Percentiles rank a stretch among this genome's conserved stretches.
phyloP scores from a whole-genome alignment of 352 stramenopile genomes.

The Pythium phragmitis region DNA sequence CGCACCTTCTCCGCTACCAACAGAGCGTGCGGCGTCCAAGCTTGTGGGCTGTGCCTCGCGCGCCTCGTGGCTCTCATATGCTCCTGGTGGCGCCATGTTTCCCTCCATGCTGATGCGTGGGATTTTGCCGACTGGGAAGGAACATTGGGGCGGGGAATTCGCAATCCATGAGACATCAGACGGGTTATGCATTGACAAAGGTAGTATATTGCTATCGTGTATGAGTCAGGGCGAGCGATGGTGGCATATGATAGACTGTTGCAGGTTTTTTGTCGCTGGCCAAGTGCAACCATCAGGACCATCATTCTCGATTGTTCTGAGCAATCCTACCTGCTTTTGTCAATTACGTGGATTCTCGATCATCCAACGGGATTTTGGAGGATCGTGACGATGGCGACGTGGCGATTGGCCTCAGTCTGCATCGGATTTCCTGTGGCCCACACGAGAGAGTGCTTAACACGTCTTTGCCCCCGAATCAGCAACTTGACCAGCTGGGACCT shows the following conservation, averaged over 20 bases:
- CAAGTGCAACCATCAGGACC: constrained; percentile 13
- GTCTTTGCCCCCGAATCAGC: constrained; percentile 19
- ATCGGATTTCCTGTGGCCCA: neutral
- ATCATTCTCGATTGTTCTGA: constrained; percentile 28
- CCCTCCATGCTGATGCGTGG: constrained; percentile 11
- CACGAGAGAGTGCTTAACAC: neutral
- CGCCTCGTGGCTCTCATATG: constrained; percentile 17
- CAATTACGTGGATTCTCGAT: neutral
- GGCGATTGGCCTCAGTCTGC: constrained; percentile 1
- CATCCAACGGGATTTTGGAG: neutral
- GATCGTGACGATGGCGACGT: constrained; percentile 15
- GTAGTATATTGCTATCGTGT: neutral
- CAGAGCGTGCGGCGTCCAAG: neutral
- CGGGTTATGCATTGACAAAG: neutral
- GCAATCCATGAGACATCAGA: neutral
- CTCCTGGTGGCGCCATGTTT: constrained; percentile 17
- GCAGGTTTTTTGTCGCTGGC: neutral
- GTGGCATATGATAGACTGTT: neutral
- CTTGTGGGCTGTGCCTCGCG: constrained; percentile 4
- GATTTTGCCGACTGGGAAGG: neutral
- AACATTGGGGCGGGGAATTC: neutral
- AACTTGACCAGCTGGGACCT: constrained; percentile 6
- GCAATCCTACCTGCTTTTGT: constrained; percentile 4
- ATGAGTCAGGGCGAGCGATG: neutral
- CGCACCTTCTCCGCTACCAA: neutral